These are phyloP conservation scores for Penicillium sp. DNA, from an alignment of 2,329 filamentous ascomycete genomes.

Conservation along the genomic window DNA sequence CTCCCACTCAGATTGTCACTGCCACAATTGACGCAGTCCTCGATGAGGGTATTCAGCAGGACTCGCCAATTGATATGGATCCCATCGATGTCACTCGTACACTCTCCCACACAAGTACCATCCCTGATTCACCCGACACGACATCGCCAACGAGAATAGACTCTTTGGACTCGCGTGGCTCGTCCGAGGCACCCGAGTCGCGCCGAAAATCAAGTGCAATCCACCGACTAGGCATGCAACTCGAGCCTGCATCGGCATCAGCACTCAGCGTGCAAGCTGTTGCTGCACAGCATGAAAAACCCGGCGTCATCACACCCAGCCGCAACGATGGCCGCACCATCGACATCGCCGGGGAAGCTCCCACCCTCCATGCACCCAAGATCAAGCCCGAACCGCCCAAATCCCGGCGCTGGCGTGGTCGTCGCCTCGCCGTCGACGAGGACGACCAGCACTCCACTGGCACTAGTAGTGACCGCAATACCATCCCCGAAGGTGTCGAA, in stretches of 20 bases:
- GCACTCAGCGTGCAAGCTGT: constrained; percentile 78
- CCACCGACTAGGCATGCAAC: constrained; percentile 68
- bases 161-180: constrained; percentile 40
- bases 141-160: constrained; percentile 47
- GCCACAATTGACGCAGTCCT: constrained; percentile 32
- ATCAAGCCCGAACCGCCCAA: constrained; percentile 51
- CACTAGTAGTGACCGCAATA: constrained; percentile 35
- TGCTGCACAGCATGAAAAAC: constrained; percentile 79
- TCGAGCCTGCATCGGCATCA: constrained; percentile 72
- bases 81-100: constrained; percentile 48
- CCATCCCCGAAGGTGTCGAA: constrained; percentile 36
- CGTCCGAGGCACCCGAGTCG: constrained; percentile 25
- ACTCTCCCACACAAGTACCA: constrained; percentile 36
- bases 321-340: constrained; percentile 52
- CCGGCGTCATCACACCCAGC: constrained; percentile 80
- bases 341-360: constrained; percentile 31
- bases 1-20: constrained; percentile 16
- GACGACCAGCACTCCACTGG: constrained; percentile 32
- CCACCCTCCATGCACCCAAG: constrained; percentile 34
- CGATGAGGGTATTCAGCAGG: constrained; percentile 21
- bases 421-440: constrained; percentile 42
- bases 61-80: constrained; percentile 32
- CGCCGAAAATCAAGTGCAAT: constrained; percentile 33
- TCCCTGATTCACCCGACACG: constrained; percentile 54
- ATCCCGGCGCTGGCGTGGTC: constrained; percentile 51